Evolutionary conservation across 225 moss, liverwort and hornwort genomes (phyloP).

Genomic region (Polytrichum formosum): DNA sequence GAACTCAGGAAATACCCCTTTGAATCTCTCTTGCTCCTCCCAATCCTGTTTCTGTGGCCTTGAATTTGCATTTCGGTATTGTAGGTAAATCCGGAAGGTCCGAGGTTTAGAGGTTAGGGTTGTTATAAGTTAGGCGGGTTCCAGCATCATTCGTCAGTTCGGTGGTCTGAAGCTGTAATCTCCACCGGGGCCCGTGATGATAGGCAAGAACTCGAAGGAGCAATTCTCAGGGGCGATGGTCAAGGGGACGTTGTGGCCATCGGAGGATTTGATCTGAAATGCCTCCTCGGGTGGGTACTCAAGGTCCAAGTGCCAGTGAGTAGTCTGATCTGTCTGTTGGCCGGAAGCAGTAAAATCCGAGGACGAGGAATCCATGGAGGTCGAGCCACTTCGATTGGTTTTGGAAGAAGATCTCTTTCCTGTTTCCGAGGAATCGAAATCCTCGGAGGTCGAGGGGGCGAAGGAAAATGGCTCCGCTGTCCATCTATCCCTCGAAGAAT

Average conservation of each 20-base stretch:
- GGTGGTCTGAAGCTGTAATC: constrained; percentile 7
- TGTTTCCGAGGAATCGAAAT: constrained; percentile 11
- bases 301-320: constrained; percentile 13
- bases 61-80: not conserved
- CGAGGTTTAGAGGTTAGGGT: not conserved
- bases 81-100: constrained; percentile 5
- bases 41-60: not conserved
- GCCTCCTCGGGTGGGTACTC: constrained; percentile 21
- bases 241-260: constrained; percentile 26
- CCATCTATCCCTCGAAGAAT: constrained; percentile 6
- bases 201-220: constrained; percentile 34
- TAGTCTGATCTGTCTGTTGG: constrained; percentile 12
- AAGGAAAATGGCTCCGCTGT: constrained; percentile 32
- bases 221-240: constrained; percentile 26
- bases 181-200: constrained; percentile 10
- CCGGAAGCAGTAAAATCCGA: constrained; percentile 13
- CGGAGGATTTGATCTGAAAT: constrained; percentile 6
- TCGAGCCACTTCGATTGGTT: constrained; percentile 21
- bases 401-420: constrained; percentile 8
- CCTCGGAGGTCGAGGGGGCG: constrained; percentile 5
- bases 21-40: not conserved
- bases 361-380: constrained; percentile 19
- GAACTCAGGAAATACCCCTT: not conserved
- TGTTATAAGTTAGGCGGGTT: too few relatives aligned
- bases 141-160: not conserved